Percentiles rank a stretch among this genome's conserved stretches.
phyloP scores from a whole-genome alignment of 768 basidiomycete genomes.

The Boletus vermiculosoides region DNA sequence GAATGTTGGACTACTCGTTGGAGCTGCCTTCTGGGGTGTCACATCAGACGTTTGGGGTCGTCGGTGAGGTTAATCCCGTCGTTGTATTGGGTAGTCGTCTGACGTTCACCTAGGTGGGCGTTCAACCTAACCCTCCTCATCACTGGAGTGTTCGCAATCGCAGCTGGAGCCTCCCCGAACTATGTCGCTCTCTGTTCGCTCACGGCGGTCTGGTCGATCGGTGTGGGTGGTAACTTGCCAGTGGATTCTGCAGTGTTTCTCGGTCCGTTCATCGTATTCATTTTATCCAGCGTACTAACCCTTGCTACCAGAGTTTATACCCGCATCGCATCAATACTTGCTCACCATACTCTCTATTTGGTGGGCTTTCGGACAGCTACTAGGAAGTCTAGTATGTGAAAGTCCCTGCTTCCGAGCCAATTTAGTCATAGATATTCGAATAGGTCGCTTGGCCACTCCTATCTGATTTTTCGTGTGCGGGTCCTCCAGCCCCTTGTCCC shows the following conservation, averaged over 20 bases:
- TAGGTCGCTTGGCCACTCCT: constrained; percentile 74
- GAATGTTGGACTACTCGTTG: constrained; percentile 68
- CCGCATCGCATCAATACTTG: constrained; percentile 71
- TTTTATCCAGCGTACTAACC: background rate
- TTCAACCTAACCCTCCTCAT: constrained; percentile 73
- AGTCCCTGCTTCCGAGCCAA: background rate
- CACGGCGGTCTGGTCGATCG: constrained; percentile 59
- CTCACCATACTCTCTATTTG: constrained; percentile 73
- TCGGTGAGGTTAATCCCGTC: constrained; percentile 35
- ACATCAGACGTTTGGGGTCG: constrained; percentile 72
- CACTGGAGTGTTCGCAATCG: constrained; percentile 61
- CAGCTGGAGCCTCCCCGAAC: constrained; percentile 59
- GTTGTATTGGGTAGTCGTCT: background rate
- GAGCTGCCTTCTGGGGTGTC: constrained; percentile 67
- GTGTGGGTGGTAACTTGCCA: constrained; percentile 71
- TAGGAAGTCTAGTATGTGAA: constrained; percentile 47
- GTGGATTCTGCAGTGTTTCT: constrained; percentile 78
- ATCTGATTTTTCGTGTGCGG: constrained; percentile 61
- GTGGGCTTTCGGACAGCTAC: constrained; percentile 77
- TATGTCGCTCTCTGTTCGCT: constrained; percentile 51
- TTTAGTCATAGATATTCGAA: background rate
- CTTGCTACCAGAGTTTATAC: constrained; percentile 54
- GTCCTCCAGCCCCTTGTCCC: constrained; percentile 38
- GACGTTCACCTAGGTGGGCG: constrained; percentile 45
- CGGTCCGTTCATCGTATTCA: constrained; percentile 39